Conservation (phyloP, 108 stramenopile species). For the Cyclotella sp. region DNA sequence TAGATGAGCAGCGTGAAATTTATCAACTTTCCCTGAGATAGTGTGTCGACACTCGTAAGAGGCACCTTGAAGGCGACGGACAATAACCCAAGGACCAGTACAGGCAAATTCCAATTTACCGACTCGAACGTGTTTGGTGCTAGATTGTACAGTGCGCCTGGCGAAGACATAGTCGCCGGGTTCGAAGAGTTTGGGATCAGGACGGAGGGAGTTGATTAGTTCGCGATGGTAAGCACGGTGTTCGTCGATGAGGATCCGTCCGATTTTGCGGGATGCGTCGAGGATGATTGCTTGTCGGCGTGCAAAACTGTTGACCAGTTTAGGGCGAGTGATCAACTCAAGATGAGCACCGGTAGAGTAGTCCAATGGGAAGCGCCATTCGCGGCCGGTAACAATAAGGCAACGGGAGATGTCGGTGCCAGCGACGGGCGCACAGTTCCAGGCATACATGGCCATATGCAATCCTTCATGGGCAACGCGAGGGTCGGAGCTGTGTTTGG, state of each 20-base stretch:
- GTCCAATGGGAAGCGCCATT: background rate
- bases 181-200: constrained; percentile 1
- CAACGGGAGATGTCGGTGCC: no score
- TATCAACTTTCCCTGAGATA: background rate
- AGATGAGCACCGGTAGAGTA: background rate
- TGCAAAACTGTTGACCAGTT: background rate
- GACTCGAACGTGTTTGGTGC: background rate
- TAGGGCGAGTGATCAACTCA: background rate
- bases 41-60: background rate
- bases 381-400: no score
- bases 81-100: no score
- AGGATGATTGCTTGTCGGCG: no score
- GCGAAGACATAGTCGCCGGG: constrained; percentile 15
- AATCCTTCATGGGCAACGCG: background rate
- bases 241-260: constrained; percentile 1
- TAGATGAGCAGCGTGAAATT: background rate
- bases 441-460: no score
- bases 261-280: no score
- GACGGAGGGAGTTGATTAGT: constrained; percentile 9
- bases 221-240: constrained; percentile 11
- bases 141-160: background rate
- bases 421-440: no score
- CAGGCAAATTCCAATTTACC: background rate
- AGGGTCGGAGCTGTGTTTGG: no score
- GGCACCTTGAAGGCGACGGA: background rate